Evolutionary conservation across 441 rosid genomes (phyloP).

Genomic region (Populus hybrid): DNA sequence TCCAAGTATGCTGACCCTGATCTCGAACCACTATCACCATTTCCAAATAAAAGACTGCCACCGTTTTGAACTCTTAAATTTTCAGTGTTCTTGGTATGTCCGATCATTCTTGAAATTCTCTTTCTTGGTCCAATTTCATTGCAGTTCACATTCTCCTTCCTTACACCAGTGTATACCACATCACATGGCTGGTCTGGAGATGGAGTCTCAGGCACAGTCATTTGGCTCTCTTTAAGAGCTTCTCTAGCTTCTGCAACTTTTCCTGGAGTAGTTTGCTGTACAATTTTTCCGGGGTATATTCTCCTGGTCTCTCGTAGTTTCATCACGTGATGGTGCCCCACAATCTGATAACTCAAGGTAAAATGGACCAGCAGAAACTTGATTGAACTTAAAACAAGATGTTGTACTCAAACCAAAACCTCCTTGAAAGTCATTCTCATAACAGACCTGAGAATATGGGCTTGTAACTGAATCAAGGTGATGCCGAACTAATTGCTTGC

Average conservation of each 20-base stretch:
- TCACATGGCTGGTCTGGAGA: slow-evolving; percentile 94
- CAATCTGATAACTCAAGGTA: slow-evolving; percentile 77
- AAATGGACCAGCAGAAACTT: slow-evolving; percentile 55
- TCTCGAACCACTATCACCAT: slow-evolving; percentile 46
- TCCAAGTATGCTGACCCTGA: slow-evolving; percentile 75
- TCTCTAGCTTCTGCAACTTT: slow-evolving; percentile 53
- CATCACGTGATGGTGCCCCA: slow-evolving; percentile 38
- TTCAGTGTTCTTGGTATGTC: slow-evolving; percentile 49
- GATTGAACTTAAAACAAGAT: slow-evolving; percentile 44
- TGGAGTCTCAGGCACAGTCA: slow-evolving; percentile 97
- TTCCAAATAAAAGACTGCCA: slow-evolving; percentile 54
- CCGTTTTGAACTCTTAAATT: slow-evolving; percentile 54
- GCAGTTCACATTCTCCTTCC: slow-evolving; percentile 71
- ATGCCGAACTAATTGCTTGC: slow-evolving; percentile 86
- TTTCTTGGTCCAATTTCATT: slow-evolving; percentile 68
- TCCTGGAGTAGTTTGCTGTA: slow-evolving; percentile 76
- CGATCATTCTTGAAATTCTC: slow-evolving; percentile 60
- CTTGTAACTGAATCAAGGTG: slow-evolving; percentile 97
- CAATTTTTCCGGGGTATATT: slow-evolving; percentile 68
- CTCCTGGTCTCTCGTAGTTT: slow-evolving; percentile 67
- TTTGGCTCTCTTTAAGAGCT: slow-evolving; percentile 57
- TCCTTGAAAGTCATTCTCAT: slow-evolving; percentile 61
- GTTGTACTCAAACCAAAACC: slow-evolving; percentile 45
- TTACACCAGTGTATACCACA: slow-evolving; percentile 39
- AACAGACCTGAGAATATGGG: slow-evolving; percentile 87